Conservation (phyloP, 2,329 filamentous ascomycete genomes). For the Magnaporthales sp. region DNA sequence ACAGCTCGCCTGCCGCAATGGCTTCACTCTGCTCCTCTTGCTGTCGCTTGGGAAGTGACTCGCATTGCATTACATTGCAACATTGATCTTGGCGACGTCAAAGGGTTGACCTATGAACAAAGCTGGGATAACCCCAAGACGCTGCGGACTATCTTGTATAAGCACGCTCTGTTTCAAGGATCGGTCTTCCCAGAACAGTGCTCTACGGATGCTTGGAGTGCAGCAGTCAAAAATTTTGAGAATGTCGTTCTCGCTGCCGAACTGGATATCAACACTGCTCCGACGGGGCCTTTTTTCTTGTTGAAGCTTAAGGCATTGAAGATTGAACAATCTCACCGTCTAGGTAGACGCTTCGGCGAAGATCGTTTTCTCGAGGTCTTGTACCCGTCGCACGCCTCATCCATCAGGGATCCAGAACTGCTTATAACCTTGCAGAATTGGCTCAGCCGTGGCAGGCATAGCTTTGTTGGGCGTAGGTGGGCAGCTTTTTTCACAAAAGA, state of each 20-base stretch:
- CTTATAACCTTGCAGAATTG: constrained; percentile 29
- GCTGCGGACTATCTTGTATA: constrained; percentile 31
- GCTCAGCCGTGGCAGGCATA: constrained; percentile 28
- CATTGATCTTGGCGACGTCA: constrained; percentile 26
- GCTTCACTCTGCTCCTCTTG: constrained; percentile 35
- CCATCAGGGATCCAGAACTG: constrained; percentile 17
- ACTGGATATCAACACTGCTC: constrained; percentile 26
- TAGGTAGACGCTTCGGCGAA: constrained; percentile 45
- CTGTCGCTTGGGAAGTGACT: constrained; percentile 43
- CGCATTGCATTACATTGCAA: constrained; percentile 37
- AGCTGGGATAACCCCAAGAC: constrained; percentile 33
- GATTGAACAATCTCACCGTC: constrained; percentile 39
- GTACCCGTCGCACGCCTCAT: constrained; percentile 33
- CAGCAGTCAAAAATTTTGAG: constrained; percentile 27
- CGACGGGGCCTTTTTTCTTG: constrained; percentile 30
- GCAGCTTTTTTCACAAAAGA: constrained; percentile 34
- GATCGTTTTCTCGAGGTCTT: constrained; percentile 50
- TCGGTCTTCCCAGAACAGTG: constrained; percentile 40
- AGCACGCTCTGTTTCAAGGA: constrained; percentile 29
- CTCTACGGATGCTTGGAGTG: constrained; percentile 34
- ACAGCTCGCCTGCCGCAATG: constrained; percentile 29
- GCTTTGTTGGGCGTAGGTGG: constrained; percentile 38
- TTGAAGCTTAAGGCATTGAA: constrained; percentile 39
- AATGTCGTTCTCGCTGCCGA: constrained; percentile 33
- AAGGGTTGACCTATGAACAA: constrained; percentile 25